Conservation (phyloP, 495 filamentous ascomycete species). For the Aspergillus heteromorphus region DNA sequence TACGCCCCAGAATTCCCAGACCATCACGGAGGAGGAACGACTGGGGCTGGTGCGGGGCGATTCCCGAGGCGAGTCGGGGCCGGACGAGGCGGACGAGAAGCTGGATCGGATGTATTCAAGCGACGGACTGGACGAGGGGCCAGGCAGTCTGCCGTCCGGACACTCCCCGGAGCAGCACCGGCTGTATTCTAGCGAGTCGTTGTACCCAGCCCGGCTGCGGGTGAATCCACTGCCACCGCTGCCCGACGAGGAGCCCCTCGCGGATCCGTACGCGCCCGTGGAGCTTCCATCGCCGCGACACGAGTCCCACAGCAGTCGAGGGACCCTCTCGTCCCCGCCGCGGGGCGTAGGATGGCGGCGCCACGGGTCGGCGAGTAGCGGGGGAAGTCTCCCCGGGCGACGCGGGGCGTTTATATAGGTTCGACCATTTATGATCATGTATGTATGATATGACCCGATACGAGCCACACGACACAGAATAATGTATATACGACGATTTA, state of each 20-base stretch:
- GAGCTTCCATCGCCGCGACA: background rate
- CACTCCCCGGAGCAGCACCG: constrained; percentile 1
- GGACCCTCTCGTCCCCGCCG: constrained; percentile 5
- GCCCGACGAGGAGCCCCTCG: constrained; percentile 14
- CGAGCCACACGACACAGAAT: background rate
- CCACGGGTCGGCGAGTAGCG: constrained; percentile 17
- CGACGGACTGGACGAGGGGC: constrained; percentile 4
- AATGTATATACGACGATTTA: constrained; percentile 12
- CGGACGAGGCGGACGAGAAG: constrained; percentile 33
- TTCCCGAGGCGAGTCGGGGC: constrained; percentile 56
- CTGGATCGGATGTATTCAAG: constrained; percentile 20
- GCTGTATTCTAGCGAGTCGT: constrained; percentile 2
- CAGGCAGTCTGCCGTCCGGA: background rate
- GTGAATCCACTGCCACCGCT: constrained; percentile 18
- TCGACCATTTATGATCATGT: constrained; percentile 1
- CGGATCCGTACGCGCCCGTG: constrained; percentile 3
- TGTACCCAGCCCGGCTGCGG: constrained; percentile 11
- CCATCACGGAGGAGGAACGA: constrained; percentile 76
- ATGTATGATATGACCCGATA: constrained; percentile 16
- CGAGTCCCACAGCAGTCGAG: constrained; percentile 8
- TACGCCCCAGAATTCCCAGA: constrained; percentile 28
- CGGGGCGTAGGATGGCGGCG: constrained; percentile 32
- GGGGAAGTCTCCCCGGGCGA: constrained; percentile 4
- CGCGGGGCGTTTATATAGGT: constrained; percentile 19
- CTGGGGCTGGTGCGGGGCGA: constrained; percentile 83